phyloP scores from a whole-genome alignment of 371 early-diverging fungal genomes.

The Zancudomyces culisetae region DNA sequence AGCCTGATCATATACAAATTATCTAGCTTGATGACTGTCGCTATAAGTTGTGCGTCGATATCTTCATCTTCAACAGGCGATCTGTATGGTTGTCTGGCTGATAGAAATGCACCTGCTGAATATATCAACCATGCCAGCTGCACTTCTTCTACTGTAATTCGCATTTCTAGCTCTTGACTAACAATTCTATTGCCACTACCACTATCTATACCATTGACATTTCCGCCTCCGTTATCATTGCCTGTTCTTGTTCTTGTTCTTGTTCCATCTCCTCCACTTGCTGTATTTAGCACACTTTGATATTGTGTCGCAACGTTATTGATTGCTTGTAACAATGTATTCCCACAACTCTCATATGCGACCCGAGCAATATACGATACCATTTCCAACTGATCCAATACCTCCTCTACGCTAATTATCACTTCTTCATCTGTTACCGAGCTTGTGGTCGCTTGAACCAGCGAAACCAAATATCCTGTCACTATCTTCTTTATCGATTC shows the following conservation, averaged over 20 bases:
- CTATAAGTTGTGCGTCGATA: slow-evolving; percentile 23
- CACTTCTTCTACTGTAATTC: slow-evolving; percentile 9
- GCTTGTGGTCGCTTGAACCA: neutral
- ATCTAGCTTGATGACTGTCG: slow-evolving; percentile 19
- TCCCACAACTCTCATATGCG: slow-evolving; percentile 42
- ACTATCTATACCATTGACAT: too few relatives aligned
- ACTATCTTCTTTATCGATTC: neutral
- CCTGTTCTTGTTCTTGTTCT: too few relatives aligned
- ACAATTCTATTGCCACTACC: too few relatives aligned
- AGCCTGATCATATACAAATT: slow-evolving; percentile 15
- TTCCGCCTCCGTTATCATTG: too few relatives aligned
- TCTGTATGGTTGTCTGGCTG: slow-evolving; percentile 34
- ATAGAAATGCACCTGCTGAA: slow-evolving; percentile 46
- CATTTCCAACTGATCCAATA: slow-evolving; percentile 47
- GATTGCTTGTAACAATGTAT: slow-evolving; percentile 33
- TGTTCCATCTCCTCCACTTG: too few relatives aligned
- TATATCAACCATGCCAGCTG: slow-evolving; percentile 71
- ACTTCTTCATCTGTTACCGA: slow-evolving; percentile 25
- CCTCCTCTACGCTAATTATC: slow-evolving; percentile 49
- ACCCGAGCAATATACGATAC: slow-evolving; percentile 55
- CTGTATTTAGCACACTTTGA: slow-evolving; percentile 25
- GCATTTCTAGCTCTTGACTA: too few relatives aligned
- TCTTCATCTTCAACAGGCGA: slow-evolving; percentile 23
- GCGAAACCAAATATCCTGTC: neutral
- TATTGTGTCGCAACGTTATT: slow-evolving; percentile 46